A percentile compares a stretch with the other conserved stretches of the same genome.
Conservation (phyloP, 2,329 filamentous ascomycete genomes). For the Drechslera avenae region DNA sequence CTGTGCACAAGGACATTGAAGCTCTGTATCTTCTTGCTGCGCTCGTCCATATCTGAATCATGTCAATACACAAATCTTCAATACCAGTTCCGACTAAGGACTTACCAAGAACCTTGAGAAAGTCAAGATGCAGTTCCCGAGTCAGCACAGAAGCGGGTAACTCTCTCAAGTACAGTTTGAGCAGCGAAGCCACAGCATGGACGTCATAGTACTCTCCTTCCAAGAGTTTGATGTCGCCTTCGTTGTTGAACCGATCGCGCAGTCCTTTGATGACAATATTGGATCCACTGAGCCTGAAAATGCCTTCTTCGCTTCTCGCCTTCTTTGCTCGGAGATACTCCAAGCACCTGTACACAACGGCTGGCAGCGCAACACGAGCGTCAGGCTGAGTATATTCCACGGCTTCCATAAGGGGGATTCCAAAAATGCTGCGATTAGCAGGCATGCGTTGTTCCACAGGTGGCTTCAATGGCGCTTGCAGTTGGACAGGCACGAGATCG, state of each 20-base stretch:
- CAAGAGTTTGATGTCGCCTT: conserved; percentile 88
- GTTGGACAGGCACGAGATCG: conserved; percentile 58
- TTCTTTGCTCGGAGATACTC: conserved; percentile 87
- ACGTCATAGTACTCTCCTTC: conserved; percentile 92
- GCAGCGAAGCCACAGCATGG: conserved; percentile 88
- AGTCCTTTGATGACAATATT: conserved; percentile 91
- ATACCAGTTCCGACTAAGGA: not conserved
- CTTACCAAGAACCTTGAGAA: conserved; percentile 75
- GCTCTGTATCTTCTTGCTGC: conserved; percentile 74
- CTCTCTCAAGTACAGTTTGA: conserved; percentile 94
- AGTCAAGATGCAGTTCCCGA: conserved; percentile 85
- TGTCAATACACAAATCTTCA: conserved; percentile 24
- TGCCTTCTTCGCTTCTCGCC: conserved; percentile 85
- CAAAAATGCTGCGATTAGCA: conserved; percentile 71
- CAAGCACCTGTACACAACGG: conserved; percentile 93
- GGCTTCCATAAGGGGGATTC: conserved; percentile 81
- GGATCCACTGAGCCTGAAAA: conserved; percentile 96
- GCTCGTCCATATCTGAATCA: conserved; percentile 69
- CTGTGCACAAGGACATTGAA: conserved; percentile 79
- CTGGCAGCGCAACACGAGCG: conserved; percentile 78
- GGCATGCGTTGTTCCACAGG: conserved; percentile 38
- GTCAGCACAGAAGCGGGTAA: conserved; percentile 90
- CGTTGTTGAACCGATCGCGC: conserved; percentile 88
- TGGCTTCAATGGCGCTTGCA: conserved; percentile 22
- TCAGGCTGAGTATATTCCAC: conserved; percentile 77